Evolutionary conservation across 106 monocot genomes (phyloP).

Genomic region (Phalaenopsis equestris): DNA sequence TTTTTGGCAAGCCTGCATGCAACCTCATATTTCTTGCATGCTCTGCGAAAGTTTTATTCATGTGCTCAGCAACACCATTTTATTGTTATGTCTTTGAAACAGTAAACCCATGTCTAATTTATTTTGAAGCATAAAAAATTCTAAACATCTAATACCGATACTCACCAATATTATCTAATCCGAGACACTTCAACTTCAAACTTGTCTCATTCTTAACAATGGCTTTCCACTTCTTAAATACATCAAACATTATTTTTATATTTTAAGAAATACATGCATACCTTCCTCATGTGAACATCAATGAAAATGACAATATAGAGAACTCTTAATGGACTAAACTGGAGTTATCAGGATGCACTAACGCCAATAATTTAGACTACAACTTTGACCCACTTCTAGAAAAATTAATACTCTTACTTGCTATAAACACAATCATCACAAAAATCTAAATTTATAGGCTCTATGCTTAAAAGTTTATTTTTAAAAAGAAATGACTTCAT

Average conservation of each 20-base stretch:
- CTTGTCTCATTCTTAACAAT: not conserved
- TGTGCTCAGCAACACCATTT: not conserved
- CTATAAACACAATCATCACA: constrained; percentile 5
- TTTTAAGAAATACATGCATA: no score
- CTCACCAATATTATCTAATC: not conserved
- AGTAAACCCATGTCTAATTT: not conserved
- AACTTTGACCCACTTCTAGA: no score
- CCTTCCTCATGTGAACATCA: no score
- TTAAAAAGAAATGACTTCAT: no score
- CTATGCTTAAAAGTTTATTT: no score
- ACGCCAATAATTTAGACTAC: no score
- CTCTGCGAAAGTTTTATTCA: constrained; percentile 1
- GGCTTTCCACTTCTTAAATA: constrained; percentile 2
- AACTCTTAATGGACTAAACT: no score
- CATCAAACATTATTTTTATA: not conserved
- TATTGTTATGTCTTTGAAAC: not conserved
- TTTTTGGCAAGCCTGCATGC: not conserved
- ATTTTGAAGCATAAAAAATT: not conserved
- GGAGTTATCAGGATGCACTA: no score
- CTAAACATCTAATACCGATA: not conserved
- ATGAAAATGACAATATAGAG: no score
- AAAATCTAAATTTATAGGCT: not conserved
- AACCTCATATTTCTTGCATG: not conserved
- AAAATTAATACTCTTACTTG: not conserved
- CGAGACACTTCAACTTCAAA: constrained; percentile 1